Conservation (phyloP, 129 eudicot genomes). For the Pseudognaphalium luteoalbum region DNA sequence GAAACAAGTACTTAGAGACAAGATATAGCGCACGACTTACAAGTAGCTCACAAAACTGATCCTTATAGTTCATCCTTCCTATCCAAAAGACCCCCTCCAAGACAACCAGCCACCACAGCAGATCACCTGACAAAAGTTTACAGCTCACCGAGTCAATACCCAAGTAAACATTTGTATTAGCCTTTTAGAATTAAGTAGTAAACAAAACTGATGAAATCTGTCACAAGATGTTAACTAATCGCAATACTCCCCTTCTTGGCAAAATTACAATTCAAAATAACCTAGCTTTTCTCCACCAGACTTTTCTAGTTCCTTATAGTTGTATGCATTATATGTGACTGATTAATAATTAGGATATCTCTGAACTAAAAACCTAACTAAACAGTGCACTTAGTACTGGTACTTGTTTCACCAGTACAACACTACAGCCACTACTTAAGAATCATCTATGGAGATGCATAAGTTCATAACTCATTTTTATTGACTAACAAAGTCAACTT, state of each 20-base stretch:
- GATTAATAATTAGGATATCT: not conserved
- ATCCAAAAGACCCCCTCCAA: not conserved
- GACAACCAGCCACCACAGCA: not conserved
- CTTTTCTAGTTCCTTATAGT: not conserved
- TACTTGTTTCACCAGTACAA: not conserved
- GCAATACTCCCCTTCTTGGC: not conserved
- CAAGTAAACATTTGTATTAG: not conserved
- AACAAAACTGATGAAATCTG: not conserved
- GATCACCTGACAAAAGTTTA: not conserved
- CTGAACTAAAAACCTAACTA: not conserved
- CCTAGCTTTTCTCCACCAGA: not conserved
- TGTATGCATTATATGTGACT: not conserved
- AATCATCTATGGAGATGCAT: not conserved
- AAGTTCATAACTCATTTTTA: no score
- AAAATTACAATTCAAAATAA: not conserved
- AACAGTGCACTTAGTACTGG: not conserved
- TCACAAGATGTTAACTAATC: not conserved
- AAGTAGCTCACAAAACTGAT: not conserved
- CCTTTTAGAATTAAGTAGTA: not conserved
- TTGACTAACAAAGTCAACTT: no score
- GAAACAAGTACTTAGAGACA: not conserved
- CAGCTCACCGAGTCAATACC: not conserved
- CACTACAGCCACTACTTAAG: not conserved
- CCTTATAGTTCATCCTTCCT: not conserved
- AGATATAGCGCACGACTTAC: constrained; percentile 1